Base-by-base conservation (phyloP, 2,329 filamentous ascomycete genomes). In the Aphanoascus verrucosus region DNA sequence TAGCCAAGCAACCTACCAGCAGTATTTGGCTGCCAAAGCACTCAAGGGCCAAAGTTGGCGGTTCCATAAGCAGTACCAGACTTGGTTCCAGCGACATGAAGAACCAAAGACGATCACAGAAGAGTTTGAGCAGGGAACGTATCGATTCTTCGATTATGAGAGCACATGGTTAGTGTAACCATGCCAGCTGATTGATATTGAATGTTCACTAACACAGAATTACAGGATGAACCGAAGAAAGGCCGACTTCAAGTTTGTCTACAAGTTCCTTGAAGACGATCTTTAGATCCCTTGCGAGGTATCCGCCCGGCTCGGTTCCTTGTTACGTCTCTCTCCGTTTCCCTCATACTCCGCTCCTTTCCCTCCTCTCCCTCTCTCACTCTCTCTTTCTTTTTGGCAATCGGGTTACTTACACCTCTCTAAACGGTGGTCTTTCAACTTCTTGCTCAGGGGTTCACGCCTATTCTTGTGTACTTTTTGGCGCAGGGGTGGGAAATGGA, bases 51-150 rank as follows among this genome's bases (percentile, higher is more conserved):
- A 98, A 71, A 96, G 90, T 70, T 98, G 93, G 93, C 81, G 93
- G 54, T 98, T 98, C 69, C 93, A 98, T 74, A 98, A 98, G 76
- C 93, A 97, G 70, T 98, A 98, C 67, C 93, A 95, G 70, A 98
- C 93, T 1, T 98, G 93, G 93, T 98, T 98, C 66, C 93, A 98
- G 71, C 81, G 93, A 49, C 93, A 98, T 61, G 93, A 98, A 67
- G 93, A 98, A 74, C 93, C 93, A 15, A 98, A 98, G 77, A 90
- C 84, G 62, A 98, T 98, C 65, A 97, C 93, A 0, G 93, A 98
- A 70, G 93, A 98, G 72, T 97, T 88, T 66, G 93, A 98, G 73
- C 93, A 98, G 72, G 93, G 93, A 58, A 98, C 93, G 20, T 98
- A 98, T 75, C 84, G 93, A 49, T 98, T 98, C 77, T 98, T 98